Conservation (phyloP, 345 rosid genomes). For the Heritiera fomes region DNA sequence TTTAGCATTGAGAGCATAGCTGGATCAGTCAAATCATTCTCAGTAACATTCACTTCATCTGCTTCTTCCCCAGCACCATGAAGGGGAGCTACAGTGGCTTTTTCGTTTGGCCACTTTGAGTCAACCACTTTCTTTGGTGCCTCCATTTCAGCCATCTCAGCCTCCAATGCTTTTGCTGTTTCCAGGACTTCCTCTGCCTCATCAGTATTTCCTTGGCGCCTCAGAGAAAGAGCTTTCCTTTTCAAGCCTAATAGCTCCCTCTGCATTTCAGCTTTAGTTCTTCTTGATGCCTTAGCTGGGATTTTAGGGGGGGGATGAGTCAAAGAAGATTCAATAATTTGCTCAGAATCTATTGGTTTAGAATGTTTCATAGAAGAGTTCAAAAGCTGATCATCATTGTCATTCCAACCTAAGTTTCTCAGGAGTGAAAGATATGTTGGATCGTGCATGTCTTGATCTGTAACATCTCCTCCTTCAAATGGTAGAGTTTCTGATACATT, state of each 20-base stretch:
- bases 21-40: conserved; percentile 63
- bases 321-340: conserved; percentile 25
- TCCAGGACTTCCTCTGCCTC: conserved; percentile 75
- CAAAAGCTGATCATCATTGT: conserved; percentile 40
- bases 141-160: conserved; percentile 58
- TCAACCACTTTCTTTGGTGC: conserved; percentile 44
- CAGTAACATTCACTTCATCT: conserved; percentile 46
- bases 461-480: conserved; percentile 43
- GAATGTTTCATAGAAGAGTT: conserved; percentile 28
- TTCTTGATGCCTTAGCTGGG: conserved; percentile 36
- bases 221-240: conserved; percentile 73
- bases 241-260: conserved; percentile 79
- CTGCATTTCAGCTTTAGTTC: conserved; percentile 77
- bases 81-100: conserved; percentile 4
- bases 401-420: conserved; percentile 69
- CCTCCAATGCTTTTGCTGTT: conserved; percentile 62
- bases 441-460: conserved; percentile 71
- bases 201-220: conserved; percentile 73
- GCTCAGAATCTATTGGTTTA: conserved; percentile 31
- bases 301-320: conserved; percentile 27
- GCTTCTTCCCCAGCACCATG: conserved; percentile 9
- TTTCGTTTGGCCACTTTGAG: conserved; percentile 23
- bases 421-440: conserved; percentile 59
- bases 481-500: conserved; percentile 29
- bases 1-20: conserved; percentile 46